Evolutionary conservation across 2,329 filamentous ascomycete genomes (phyloP), one percentile per base, ranked within the genome.

Genomic region (Lachnellula arida): DNA sequence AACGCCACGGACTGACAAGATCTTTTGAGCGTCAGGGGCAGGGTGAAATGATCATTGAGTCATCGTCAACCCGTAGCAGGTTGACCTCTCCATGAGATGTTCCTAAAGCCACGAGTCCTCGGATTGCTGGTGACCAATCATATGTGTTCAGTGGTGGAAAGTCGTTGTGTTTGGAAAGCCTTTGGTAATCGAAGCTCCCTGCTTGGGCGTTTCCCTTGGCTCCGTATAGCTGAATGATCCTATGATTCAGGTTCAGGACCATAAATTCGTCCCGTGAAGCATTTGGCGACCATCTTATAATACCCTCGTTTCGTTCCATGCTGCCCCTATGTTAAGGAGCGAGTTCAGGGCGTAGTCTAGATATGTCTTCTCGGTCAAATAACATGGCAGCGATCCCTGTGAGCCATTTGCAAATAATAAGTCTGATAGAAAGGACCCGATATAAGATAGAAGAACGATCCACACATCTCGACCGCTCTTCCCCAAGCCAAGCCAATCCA

Each of bases 1-100:
- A 94, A 91, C 3, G 89, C 86, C 42, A 94, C 88, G 0, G 89
- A 88, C 65, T 93, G 90, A 65, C 88, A 93, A 44, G 87, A 87
- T 46, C 90, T 81, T 53, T 88, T 82, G 69, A 91, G 84, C 69
- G 89, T 90, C 47, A 91, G 80, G 19, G 82, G 82, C 58, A 91
- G 82, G 49, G 87, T 83, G 49, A 83, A 68, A 61, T 81, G 82
- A 35, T 79, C 81, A 65, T 81, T 51, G 79, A 86, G 61, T 83
- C 81, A 63, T 89, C 84, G 66, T 91, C 85, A 48, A 94, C 80
- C 58, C 85, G 81, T 54, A 94, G 73, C 19, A 95, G 75, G 60
- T 88, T 87, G 60, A 91, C 87, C 54, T 91, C 83, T 49, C 90
- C 90, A 40, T 84, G 85, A 14, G 84, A 81, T 11, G 88, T 88